Conservation (phyloP, 177 flowering plant species). For the Tripterygium wilfordii region DNA sequence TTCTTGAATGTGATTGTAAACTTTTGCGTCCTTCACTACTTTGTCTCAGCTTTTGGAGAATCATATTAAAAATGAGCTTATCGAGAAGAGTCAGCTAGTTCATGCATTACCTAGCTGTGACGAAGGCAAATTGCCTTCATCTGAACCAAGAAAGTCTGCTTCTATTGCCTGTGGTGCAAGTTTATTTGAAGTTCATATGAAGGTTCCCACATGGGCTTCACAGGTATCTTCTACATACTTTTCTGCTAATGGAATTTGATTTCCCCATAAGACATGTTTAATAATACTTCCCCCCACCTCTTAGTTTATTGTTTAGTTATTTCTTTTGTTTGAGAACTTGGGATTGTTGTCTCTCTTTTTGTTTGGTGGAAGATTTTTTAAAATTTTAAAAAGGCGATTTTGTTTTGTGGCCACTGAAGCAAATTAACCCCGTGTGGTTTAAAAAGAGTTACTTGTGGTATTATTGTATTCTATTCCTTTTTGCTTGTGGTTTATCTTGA, state of each 20-base stretch:
- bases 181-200: slow-evolving; percentile 87
- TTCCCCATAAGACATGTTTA: neutral
- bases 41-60: slow-evolving; percentile 73
- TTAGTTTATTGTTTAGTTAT: too few species aligned
- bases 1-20: neutral
- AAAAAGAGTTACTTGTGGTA: too few species aligned
- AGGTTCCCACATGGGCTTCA: slow-evolving; percentile 92
- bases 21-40: too few species aligned
- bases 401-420: too few species aligned
- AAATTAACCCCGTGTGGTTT: too few species aligned
- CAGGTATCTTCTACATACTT: slow-evolving; percentile 63
- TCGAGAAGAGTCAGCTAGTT: slow-evolving; percentile 72
- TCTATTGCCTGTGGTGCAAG: slow-evolving; percentile 91
- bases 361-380: too few species aligned
- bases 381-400: too few species aligned
- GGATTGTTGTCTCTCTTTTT: too few species aligned
- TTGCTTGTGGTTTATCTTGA: too few species aligned
- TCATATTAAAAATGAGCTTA: slow-evolving; percentile 82
- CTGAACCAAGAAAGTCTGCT: slow-evolving; percentile 76
- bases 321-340: too few species aligned
- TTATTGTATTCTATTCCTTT: too few species aligned
- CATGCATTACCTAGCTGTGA: slow-evolving; percentile 52
- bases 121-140: slow-evolving; percentile 40
- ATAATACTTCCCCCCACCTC: too few species aligned
- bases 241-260: neutral